Conservation (phyloP, 2,329 filamentous ascomycete species). For the Stemphylium vesicarium region DNA sequence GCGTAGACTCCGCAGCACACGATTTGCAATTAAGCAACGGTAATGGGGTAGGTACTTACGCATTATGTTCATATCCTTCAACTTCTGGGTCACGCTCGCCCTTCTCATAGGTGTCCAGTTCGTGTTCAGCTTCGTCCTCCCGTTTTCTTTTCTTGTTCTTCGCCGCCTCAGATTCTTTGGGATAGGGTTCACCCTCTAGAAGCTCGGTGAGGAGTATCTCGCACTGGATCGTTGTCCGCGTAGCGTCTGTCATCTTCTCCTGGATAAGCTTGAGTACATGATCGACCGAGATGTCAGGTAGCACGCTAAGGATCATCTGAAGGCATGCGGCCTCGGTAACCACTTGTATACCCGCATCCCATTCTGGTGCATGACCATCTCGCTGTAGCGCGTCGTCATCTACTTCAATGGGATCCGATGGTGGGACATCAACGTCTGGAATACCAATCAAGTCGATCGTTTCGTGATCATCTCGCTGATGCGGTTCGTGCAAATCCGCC, state of each 20-base stretch:
- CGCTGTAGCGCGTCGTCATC: neutral
- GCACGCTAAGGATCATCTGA: constrained; percentile 41
- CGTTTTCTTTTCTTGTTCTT: constrained; percentile 43
- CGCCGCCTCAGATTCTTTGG: constrained; percentile 40
- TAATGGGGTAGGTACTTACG: constrained; percentile 34
- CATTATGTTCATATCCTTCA: constrained; percentile 28
- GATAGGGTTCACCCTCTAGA: constrained; percentile 42
- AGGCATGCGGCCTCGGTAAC: constrained; percentile 37
- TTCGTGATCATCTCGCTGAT: constrained; percentile 4
- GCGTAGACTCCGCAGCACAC: neutral
- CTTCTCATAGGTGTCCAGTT: constrained; percentile 31
- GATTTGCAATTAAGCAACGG: neutral
- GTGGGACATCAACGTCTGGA: constrained; percentile 32
- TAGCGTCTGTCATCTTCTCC: constrained; percentile 29
- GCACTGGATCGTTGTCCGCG: constrained; percentile 30
- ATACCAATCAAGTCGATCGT: constrained; percentile 32
- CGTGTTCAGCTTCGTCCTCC: constrained; percentile 28
- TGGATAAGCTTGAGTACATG: constrained; percentile 38
- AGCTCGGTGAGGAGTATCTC: constrained; percentile 37
- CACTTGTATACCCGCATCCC: neutral
- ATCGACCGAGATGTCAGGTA: constrained; percentile 43
- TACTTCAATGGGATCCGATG: constrained; percentile 8
- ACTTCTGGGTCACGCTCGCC: constrained; percentile 17
- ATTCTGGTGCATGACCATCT: neutral
- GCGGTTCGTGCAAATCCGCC: neutral